Percentiles rank a stretch among this genome's conserved stretches.
These are phyloP conservation scores for Cladosporium sp. DNA, from an alignment of 2,329 filamentous ascomycete species.

Conservation along the genomic window DNA sequence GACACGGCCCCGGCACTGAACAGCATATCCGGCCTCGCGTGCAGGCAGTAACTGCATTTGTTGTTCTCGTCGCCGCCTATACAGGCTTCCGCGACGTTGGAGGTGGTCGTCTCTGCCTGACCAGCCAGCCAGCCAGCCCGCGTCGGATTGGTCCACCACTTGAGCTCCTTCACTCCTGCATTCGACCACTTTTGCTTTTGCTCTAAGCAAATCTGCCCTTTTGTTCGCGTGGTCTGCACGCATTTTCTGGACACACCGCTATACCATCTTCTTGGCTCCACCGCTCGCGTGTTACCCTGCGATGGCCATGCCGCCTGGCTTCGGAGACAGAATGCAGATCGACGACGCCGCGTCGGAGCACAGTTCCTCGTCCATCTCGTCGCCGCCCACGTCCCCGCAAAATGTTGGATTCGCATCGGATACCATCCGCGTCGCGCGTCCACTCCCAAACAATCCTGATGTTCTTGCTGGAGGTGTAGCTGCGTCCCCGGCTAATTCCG, in stretches of 20 bases:
- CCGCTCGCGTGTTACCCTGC: neutral
- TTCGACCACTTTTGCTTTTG: slow-evolving; percentile 2
- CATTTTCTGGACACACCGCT: neutral
- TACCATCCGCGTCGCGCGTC: slow-evolving; percentile 24
- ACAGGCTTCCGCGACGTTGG: slow-evolving; percentile 6
- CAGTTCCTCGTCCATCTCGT: slow-evolving; percentile 23
- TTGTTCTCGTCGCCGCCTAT: slow-evolving; percentile 7
- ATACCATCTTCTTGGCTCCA: slow-evolving; percentile 17
- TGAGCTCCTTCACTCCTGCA: neutral
- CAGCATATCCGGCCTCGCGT: neutral
- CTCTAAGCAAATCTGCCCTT: too few species aligned
- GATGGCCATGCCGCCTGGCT: slow-evolving; percentile 19
- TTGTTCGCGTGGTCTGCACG: neutral
- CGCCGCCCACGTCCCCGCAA: slow-evolving; percentile 25
- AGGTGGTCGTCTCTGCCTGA: neutral
- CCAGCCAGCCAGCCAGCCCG: neutral
- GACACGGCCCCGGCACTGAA: neutral
- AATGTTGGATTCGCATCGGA: slow-evolving; percentile 16
- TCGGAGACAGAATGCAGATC: slow-evolving; percentile 17
- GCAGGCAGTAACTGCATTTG: neutral
- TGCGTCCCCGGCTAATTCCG: slow-evolving; percentile 24
- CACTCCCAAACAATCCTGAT: slow-evolving; percentile 17
- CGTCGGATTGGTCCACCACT: slow-evolving; percentile 13
- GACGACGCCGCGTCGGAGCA: slow-evolving; percentile 20
- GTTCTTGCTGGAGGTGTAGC: slow-evolving; percentile 32